Conservation (phyloP, 192 early-diverging fungal species). For the Lobosporangium transversale region DNA sequence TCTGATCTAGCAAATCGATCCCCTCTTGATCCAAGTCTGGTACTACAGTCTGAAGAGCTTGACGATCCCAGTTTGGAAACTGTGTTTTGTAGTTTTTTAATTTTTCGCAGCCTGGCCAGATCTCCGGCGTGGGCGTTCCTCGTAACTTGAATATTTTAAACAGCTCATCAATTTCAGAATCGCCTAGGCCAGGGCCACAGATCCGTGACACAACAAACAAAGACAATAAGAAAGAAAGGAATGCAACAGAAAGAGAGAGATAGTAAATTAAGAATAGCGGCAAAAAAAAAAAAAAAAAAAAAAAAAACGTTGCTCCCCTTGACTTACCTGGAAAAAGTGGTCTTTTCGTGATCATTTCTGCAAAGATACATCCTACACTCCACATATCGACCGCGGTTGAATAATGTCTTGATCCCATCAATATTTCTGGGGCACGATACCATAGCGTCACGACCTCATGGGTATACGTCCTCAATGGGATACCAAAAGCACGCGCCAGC, state of each 20-base stretch:
- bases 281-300: too few species aligned
- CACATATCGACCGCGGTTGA: constrained; percentile 96
- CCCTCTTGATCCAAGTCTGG: constrained; percentile 70
- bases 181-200: too few species aligned
- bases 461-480: constrained; percentile 93
- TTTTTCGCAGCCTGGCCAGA: constrained; percentile 79
- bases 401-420: constrained; percentile 98
- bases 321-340: constrained; percentile 92
- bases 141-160: constrained; percentile 89
- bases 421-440: constrained; percentile 99
- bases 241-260: too few species aligned
- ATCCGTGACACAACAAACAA: too few species aligned
- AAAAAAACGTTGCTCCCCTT: not conserved
- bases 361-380: constrained; percentile 95
- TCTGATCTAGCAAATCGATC: constrained; percentile 74
- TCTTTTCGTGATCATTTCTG: constrained; percentile 96
- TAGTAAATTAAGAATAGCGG: too few species aligned
- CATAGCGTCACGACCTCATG: constrained; percentile 96
- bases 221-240: too few species aligned
- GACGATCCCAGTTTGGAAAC: constrained; percentile 79
- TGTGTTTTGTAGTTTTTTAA: constrained; percentile 84
- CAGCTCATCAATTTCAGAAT: constrained; percentile 94
- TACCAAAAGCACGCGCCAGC: constrained; percentile 89
- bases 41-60: constrained; percentile 59
- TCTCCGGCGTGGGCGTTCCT: constrained; percentile 82